Evolutionary conservation across 192 early-diverging fungal species (phyloP).

Genomic region (Entomortierella parvispora): DNA sequence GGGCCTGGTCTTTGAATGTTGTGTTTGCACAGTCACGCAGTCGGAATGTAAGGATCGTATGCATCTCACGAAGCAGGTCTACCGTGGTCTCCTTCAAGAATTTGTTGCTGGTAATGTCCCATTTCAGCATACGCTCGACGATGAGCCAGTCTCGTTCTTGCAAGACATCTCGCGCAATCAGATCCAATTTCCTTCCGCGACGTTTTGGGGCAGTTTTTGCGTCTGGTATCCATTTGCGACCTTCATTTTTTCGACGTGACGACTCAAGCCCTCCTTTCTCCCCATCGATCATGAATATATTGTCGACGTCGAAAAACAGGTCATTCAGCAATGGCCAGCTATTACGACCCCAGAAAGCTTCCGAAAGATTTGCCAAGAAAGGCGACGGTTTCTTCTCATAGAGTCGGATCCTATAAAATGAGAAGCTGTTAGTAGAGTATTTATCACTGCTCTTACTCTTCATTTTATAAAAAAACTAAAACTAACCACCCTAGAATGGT

Average conservation of each 20-base stretch:
- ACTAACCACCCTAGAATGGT: too few species aligned
- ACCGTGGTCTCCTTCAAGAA: conserved; percentile 9
- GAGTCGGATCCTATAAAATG: conserved; percentile 12
- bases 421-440: too few species aligned
- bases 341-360: conserved; percentile 17
- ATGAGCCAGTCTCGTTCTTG: conserved; percentile 16
- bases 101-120: conserved; percentile 7
- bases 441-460: too few species aligned
- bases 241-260: not conserved
- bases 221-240: not conserved
- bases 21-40: conserved; percentile 2
- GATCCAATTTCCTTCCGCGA: conserved; percentile 7
- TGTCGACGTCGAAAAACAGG: conserved; percentile 4
- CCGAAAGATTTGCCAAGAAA: conserved; percentile 9
- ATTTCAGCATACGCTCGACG: conserved; percentile 14
- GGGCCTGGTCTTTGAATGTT: conserved; percentile 5
- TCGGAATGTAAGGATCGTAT: not conserved
- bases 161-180: conserved; percentile 6
- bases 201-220: conserved; percentile 4
- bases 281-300: conserved; percentile 13
- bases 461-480: too few species aligned
- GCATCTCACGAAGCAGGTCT: conserved; percentile 6
- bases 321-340: conserved; percentile 14
- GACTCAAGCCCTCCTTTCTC: conserved; percentile 11
- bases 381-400: conserved; percentile 9